A percentile compares a stretch with the other conserved stretches of the same genome.
Evolutionary conservation across 2,329 filamentous ascomycete genomes (phyloP).

Genomic region (Aspergillus sojae): DNA sequence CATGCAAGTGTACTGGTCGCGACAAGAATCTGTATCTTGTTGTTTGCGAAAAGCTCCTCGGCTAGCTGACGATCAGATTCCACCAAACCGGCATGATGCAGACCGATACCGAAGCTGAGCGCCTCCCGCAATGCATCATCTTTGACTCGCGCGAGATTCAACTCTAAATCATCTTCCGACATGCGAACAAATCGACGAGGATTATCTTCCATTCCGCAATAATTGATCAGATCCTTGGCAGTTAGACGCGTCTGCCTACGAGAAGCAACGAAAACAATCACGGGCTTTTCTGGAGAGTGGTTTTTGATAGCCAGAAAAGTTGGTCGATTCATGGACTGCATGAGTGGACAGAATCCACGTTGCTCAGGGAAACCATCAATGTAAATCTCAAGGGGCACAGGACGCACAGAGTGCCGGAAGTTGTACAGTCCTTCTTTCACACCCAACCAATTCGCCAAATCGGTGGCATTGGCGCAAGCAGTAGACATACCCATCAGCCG

Average conservation of each 20-base stretch:
- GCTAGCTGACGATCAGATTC: constrained; percentile 89
- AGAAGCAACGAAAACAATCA: constrained; percentile 97
- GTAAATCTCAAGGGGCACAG: constrained; percentile 92
- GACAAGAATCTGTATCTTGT: constrained; percentile 96
- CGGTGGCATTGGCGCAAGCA: constrained; percentile 91
- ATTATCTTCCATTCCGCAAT: constrained; percentile 98
- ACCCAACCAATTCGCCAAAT: constrained; percentile 93
- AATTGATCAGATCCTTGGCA: constrained; percentile 94
- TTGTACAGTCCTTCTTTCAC: constrained; percentile 97
- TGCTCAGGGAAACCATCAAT: constrained; percentile 97
- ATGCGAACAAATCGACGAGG: constrained; percentile 90
- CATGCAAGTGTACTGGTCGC: constrained; percentile 95
- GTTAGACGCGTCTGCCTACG: constrained; percentile 92
- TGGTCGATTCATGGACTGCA: constrained; percentile 99
- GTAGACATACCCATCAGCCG: constrained; percentile 98
- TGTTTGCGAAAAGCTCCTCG: constrained; percentile 93
- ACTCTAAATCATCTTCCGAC: constrained; percentile 88
- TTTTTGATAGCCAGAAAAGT: constrained; percentile 96
- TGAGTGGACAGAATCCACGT: constrained; percentile 91
- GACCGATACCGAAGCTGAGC: constrained; percentile 93
- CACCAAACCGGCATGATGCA: constrained; percentile 95
- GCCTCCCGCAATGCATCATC: constrained; percentile 91
- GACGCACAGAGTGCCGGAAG: constrained; percentile 94
- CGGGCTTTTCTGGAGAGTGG: constrained; percentile 93
- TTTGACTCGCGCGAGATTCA: constrained; percentile 87